Evolutionary conservation across 2,329 filamentous ascomycete genomes (phyloP).

Genomic region (Colletotrichum orbiculare): DNA sequence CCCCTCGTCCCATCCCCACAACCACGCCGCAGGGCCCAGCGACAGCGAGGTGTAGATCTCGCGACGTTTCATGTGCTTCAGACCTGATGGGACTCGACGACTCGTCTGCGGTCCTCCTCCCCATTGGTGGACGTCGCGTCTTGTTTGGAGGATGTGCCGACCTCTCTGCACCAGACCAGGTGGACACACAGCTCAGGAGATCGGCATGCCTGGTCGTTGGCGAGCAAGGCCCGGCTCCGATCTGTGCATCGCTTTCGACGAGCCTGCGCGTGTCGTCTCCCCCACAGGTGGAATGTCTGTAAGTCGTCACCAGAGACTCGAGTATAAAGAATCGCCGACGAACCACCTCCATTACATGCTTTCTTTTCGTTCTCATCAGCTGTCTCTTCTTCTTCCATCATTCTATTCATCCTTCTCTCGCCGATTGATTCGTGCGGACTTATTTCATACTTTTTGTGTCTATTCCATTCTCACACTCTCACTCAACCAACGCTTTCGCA

Average conservation of each 20-base stretch:
- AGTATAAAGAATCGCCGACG: conserved; percentile 20
- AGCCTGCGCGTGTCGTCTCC: background rate
- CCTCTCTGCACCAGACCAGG: background rate
- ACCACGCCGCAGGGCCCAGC: background rate
- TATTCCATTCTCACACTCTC: background rate
- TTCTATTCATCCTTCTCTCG: conserved; percentile 11
- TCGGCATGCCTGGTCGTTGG: conserved; percentile 6
- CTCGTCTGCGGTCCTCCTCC: background rate
- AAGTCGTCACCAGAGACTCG: background rate
- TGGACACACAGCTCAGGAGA: background rate
- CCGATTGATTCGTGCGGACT: conserved; percentile 32
- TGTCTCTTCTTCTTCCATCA: conserved; percentile 15
- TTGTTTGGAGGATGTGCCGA: background rate
- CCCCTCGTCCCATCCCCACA: conserved; percentile 5
- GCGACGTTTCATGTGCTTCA: conserved; percentile 30
- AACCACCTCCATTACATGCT: background rate
- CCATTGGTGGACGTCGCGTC: conserved; percentile 1
- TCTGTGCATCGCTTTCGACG: background rate
- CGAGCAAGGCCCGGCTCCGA: background rate
- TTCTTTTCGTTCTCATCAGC: background rate
- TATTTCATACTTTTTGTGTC: background rate
- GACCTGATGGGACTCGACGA: conserved; percentile 11
- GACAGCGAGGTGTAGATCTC: conserved; percentile 10
- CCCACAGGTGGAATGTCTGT: background rate
- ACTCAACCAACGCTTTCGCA: background rate